These are phyloP conservation scores for Acanthamoeba castellanii DNA, from an alignment of 208 protist species.

Conservation along the genomic window DNA sequence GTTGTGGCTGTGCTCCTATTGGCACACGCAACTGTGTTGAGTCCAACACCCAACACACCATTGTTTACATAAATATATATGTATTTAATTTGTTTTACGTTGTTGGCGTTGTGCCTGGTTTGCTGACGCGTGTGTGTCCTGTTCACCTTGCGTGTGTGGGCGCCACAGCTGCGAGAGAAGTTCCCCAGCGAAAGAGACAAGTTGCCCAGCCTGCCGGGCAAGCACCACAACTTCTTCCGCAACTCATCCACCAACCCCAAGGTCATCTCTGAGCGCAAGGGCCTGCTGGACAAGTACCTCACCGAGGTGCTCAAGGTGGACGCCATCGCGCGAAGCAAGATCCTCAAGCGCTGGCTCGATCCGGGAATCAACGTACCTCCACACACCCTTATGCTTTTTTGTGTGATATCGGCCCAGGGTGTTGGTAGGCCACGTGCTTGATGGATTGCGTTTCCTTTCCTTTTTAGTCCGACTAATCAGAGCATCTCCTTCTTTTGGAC, in stretches of 20 bases:
- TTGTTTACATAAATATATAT: background rate
- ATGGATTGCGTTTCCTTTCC: too few species aligned
- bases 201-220: conserved; percentile 64
- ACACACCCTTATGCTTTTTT: background rate
- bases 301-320: conserved; percentile 48
- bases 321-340: conserved; percentile 38
- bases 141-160: background rate
- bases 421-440: background rate
- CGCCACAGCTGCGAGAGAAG: conserved; percentile 49
- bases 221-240: conserved; percentile 72
- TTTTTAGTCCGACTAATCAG: background rate
- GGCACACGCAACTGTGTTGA: too few species aligned
- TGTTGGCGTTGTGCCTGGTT: background rate
- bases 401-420: background rate
- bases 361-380: conserved; percentile 47
- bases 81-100: background rate
- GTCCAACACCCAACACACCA: too few species aligned
- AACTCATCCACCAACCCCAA: conserved; percentile 67
- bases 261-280: conserved; percentile 61
- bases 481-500: background rate
- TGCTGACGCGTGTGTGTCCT: background rate
- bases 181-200: conserved; percentile 1
- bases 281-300: conserved; percentile 69
- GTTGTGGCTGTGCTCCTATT: too few species aligned
- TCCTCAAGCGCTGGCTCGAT: conserved; percentile 69